A percentile compares a stretch with the other conserved stretches of the same genome.
phyloP scores from a whole-genome alignment of 2,329 filamentous ascomycete species.

The Microcyclosporella mali region DNA sequence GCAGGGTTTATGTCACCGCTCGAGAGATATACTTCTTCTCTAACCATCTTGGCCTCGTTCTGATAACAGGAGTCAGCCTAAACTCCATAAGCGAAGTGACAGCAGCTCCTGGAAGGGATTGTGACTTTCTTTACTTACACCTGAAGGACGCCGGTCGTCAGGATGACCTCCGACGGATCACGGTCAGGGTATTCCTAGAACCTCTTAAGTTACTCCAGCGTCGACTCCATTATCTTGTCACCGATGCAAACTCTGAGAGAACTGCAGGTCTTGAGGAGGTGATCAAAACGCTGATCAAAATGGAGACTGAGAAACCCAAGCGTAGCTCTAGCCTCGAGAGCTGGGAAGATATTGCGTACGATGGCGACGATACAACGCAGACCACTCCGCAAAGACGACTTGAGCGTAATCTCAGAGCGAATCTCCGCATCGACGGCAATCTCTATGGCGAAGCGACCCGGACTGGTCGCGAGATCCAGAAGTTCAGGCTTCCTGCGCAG shows the following conservation, averaged over 20 bases:
- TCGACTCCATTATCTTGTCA: conserved; percentile 77
- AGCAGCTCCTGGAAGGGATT: conserved; percentile 80
- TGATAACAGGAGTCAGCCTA: conserved; percentile 72
- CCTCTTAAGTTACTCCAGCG: conserved; percentile 74
- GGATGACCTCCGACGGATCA: conserved; percentile 64
- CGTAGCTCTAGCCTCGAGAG: conserved; percentile 74
- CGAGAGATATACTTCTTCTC: conserved; percentile 94
- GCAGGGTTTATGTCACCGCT: conserved; percentile 80
- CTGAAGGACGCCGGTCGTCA: conserved; percentile 55
- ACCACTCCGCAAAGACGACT: conserved; percentile 34
- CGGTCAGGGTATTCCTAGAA: conserved; percentile 89
- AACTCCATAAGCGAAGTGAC: conserved; percentile 81
- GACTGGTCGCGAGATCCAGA: conserved; percentile 50
- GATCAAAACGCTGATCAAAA: conserved; percentile 64
- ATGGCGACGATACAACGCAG: conserved; percentile 33
- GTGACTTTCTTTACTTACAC: conserved; percentile 87
- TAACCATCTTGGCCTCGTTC: conserved; percentile 82
- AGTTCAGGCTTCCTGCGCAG: conserved; percentile 74
- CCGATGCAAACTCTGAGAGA: conserved; percentile 68
- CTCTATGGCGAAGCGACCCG: conserved; percentile 45
- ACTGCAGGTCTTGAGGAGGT: conserved; percentile 63
- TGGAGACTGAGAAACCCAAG: conserved; percentile 58
- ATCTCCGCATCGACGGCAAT: conserved; percentile 57
- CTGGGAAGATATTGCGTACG: conserved; percentile 69
- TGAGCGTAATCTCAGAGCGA: conserved; percentile 49